These are phyloP conservation scores for Ophiostoma triangulosporum DNA, from an alignment of 2,329 filamentous ascomycete genomes.

Conservation along the genomic window DNA sequence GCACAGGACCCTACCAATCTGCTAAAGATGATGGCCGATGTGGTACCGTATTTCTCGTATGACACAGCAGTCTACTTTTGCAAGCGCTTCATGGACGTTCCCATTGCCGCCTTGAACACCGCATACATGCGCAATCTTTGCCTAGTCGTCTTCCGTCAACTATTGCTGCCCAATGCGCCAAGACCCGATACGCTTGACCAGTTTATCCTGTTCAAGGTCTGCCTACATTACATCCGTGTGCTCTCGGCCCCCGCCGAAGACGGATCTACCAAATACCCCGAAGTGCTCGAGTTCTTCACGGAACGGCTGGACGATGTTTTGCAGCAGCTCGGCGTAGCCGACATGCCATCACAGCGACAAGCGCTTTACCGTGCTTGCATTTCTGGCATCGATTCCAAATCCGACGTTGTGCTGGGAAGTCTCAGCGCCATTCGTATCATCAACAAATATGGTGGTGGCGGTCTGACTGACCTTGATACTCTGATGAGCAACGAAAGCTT, in stretches of 20 bases:
- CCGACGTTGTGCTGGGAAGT: conserved; percentile 55
- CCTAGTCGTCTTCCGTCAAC: conserved; percentile 38
- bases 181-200: conserved; percentile 17
- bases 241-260: conserved; percentile 44
- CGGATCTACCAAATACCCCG: conserved; percentile 41
- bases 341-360: conserved; percentile 34
- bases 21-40: conserved; percentile 45
- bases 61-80: conserved; percentile 50
- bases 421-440: conserved; percentile 48
- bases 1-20: conserved; percentile 79
- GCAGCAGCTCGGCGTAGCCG: conserved; percentile 23
- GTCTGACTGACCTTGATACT: conserved; percentile 38
- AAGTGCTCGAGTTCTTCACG: conserved; percentile 51
- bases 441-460: conserved; percentile 26
- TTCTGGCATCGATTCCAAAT: conserved; percentile 50
- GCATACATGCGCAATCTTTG: conserved; percentile 48
- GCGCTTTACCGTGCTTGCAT: conserved; percentile 55
- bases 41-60: conserved; percentile 35
- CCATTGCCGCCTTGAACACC: conserved; percentile 50
- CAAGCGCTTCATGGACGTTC: conserved; percentile 52
- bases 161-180: conserved; percentile 14
- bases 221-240: conserved; percentile 57
- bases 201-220: conserved; percentile 35
- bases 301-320: conserved; percentile 49
- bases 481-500: conserved; percentile 49